Base-by-base conservation (phyloP, 805 yeast species). In the Candida montana region DNA sequence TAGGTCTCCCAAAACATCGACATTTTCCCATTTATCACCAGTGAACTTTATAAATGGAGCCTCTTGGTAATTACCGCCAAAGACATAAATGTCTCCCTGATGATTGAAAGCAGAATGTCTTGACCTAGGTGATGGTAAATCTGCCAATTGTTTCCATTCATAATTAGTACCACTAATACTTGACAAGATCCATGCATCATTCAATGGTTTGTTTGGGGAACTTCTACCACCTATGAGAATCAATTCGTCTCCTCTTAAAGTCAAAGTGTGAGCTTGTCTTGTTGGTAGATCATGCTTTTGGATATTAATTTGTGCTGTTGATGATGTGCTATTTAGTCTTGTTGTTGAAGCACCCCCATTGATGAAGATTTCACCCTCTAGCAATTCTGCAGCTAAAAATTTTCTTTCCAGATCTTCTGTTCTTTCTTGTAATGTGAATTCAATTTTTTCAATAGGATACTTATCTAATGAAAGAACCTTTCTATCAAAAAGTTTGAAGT, bases 211-310 rank as follows among this genome's bases (percentile, higher is more conserved):
- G 3, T 72, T 70, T 0, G 95, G 95, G 2, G 77, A 69, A 2
- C 71, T 61, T 46, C 95, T 69, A 4, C 95, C 95, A 3, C 93
- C 95, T 27, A 76, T 61, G 4, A 82, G 46, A 1, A 81, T 41
- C 0, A 64, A 33, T 0, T 51, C 54, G 1, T 56, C 54, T 12
- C 55, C 49, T 2, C 44, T 50, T 0, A 53, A 40, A 0, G 74
- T 68, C 27, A 77, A 49, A 0, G 79, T 65, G 51, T 83, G 90
- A 45, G 82, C 71, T 76, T 79, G 72, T 42, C 90, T 65, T 8
- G 77, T 65, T 7, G 31, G 41, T 12, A 34, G 31, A 6, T 40
- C 17, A 33, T 36, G 35, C 12, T 40, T n/a, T 10, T 35, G 17
- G 3, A 52, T 15, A 0, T 33, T 63, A 7, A 50, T 40, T 7